These are phyloP conservation scores for Xylaria sp. DNA, from an alignment of 2,329 filamentous ascomycete genomes.

Conservation along the genomic window DNA sequence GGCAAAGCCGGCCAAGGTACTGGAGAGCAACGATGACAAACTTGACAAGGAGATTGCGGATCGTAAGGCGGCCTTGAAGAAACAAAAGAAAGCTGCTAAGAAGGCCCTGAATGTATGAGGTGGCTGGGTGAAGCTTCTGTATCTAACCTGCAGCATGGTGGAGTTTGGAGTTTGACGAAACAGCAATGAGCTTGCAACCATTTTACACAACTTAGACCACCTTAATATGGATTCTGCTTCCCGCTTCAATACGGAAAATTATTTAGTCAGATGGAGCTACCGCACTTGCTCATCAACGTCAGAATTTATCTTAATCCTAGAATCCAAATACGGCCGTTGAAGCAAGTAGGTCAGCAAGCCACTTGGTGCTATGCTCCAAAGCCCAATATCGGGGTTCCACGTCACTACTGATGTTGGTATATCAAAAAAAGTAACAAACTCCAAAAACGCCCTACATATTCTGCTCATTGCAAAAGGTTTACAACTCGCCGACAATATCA, in stretches of 20 bases:
- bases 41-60: constrained; percentile 69
- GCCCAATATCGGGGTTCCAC: background rate
- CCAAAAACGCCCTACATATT: constrained; percentile 29
- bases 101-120: constrained; percentile 59
- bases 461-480: background rate
- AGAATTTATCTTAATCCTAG: background rate
- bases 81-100: constrained; percentile 68
- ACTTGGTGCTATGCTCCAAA: background rate
- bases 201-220: constrained; percentile 1
- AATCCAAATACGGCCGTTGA: too few relatives aligned
- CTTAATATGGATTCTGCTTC: background rate
- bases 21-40: constrained; percentile 61
- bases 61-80: constrained; percentile 66
- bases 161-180: constrained; percentile 33
- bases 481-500: constrained; percentile 25
- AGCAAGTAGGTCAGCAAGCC: background rate
- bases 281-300: background rate
- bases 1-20: constrained; percentile 45
- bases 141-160: constrained; percentile 31
- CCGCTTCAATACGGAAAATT: background rate
- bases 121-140: constrained; percentile 11
- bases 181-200: constrained; percentile 11
- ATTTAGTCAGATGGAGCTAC: background rate
- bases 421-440: constrained; percentile 3
- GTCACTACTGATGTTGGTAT: constrained; percentile 31